Conservation (phyloP, 2,329 filamentous ascomycete genomes). For the Aurifilum marmelostoma region DNA sequence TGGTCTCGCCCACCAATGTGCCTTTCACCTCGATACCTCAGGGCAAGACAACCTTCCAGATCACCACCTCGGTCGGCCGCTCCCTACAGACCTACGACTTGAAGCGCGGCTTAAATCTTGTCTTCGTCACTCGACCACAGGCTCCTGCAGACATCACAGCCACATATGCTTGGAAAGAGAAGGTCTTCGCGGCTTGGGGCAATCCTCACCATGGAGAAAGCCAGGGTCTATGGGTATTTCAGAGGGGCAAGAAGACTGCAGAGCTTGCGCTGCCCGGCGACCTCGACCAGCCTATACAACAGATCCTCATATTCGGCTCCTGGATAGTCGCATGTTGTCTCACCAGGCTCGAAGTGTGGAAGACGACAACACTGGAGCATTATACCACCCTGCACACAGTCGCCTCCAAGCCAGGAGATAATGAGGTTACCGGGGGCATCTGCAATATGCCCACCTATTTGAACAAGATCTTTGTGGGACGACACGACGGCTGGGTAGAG, state of each 20-base stretch:
- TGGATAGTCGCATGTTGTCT: conserved; percentile 85
- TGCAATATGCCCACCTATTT: conserved; percentile 91
- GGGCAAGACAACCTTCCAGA: conserved; percentile 94
- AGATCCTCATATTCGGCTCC: conserved; percentile 81
- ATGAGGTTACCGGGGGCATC: conserved; percentile 75
- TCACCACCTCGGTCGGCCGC: conserved; percentile 91
- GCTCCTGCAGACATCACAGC: conserved; percentile 86
- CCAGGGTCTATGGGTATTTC: conserved; percentile 86
- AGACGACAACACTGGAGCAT: conserved; percentile 78
- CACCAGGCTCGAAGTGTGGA: conserved; percentile 87
- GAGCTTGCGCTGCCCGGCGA: conserved; percentile 72
- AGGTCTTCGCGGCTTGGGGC: conserved; percentile 89
- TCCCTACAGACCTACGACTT: conserved; percentile 96
- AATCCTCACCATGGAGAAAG: conserved; percentile 53
- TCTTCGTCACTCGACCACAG: conserved; percentile 91
- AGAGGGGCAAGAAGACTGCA: conserved; percentile 82
- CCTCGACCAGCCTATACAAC: conserved; percentile 70
- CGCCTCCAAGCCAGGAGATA: conserved; percentile 59
- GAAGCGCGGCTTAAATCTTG: conserved; percentile 83
- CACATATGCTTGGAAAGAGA: conserved; percentile 83
- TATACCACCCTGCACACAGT: conserved; percentile 80
- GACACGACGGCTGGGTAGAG: conserved; percentile 85
- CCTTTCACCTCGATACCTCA: conserved; percentile 88
- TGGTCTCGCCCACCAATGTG: conserved; percentile 87
- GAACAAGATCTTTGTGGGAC: conserved; percentile 92